Conservation (phyloP, 345 rosid genomes). For the Citrus glauca region DNA sequence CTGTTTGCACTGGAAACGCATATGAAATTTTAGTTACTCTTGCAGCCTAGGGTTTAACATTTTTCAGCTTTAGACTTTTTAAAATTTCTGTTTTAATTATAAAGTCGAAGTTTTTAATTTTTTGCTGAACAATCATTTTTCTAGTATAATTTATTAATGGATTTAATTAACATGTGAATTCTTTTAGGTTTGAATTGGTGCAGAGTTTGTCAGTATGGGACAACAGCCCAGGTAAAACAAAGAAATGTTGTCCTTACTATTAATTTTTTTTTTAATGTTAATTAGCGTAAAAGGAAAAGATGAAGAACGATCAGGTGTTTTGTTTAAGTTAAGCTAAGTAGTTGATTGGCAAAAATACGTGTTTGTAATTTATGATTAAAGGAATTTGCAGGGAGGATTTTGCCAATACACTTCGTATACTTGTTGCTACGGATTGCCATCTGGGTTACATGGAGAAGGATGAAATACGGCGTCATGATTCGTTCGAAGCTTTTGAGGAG, state of each 20-base stretch:
- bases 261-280: not conserved
- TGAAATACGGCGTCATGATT: constrained; percentile 89
- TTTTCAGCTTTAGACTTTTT: not conserved
- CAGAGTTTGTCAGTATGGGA: not conserved
- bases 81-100: not conserved
- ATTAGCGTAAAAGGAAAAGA: not conserved
- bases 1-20: not conserved
- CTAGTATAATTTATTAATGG: not conserved
- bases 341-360: not conserved
- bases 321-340: not conserved
- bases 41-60: not conserved
- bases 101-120: not conserved
- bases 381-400: constrained; percentile 52
- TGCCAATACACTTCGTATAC: constrained; percentile 60
- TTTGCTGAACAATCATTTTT: not conserved
- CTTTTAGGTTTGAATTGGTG: not conserved
- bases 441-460: constrained; percentile 98
- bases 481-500: constrained; percentile 92
- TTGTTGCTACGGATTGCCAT: constrained; percentile 95
- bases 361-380: not conserved
- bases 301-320: not conserved
- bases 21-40: not conserved
- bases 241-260: not conserved
- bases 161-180: not conserved
- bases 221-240: constrained; percentile 8